Percentiles rank a stretch among this genome's conserved stretches.
These are phyloP conservation scores for Kondoa malvinella DNA, from an alignment of 768 basidiomycete genomes.

Conservation along the genomic window DNA sequence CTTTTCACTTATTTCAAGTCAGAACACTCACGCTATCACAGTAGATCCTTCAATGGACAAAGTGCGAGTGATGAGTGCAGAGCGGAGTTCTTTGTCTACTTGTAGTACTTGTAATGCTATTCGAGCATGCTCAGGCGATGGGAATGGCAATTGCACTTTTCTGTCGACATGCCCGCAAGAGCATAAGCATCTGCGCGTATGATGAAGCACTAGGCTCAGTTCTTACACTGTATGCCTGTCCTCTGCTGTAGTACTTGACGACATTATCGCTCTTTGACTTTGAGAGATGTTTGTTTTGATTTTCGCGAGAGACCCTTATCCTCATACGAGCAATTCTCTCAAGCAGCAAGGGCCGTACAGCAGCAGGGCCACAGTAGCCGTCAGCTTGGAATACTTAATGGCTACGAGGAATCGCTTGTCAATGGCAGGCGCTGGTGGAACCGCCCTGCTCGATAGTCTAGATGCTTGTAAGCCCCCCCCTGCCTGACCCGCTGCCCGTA, in stretches of 20 bases:
- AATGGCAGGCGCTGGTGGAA: constrained; percentile 10
- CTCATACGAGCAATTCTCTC: neutral
- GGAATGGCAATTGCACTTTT: constrained; percentile 13
- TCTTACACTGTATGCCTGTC: constrained; percentile 15
- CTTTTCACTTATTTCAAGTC: too few relatives aligned
- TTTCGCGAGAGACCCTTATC: neutral
- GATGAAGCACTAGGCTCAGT: neutral
- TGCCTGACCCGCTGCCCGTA: neutral
- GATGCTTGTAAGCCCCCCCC: constrained; percentile 17
- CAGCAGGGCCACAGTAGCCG: too few relatives aligned
- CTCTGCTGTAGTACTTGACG: neutral
- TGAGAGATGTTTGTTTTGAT: neutral
- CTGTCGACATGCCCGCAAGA: neutral
- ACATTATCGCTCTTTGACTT: neutral
- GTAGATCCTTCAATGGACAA: neutral
- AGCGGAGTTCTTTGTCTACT: constrained; percentile 15
- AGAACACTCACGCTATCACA: constrained; percentile 5
- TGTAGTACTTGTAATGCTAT: constrained; percentile 9
- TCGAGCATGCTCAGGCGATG: constrained; percentile 4
- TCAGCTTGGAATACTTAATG: constrained; percentile 3
- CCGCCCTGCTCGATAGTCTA: constrained; percentile 20
- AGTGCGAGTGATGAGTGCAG: constrained; percentile 1
- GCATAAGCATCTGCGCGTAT: too few relatives aligned
- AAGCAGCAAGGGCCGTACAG: neutral
- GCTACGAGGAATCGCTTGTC: constrained; percentile 11